Evolutionary conservation across 2,329 filamentous ascomycete genomes (phyloP).

Genomic region (Aspergillus sp.): DNA sequence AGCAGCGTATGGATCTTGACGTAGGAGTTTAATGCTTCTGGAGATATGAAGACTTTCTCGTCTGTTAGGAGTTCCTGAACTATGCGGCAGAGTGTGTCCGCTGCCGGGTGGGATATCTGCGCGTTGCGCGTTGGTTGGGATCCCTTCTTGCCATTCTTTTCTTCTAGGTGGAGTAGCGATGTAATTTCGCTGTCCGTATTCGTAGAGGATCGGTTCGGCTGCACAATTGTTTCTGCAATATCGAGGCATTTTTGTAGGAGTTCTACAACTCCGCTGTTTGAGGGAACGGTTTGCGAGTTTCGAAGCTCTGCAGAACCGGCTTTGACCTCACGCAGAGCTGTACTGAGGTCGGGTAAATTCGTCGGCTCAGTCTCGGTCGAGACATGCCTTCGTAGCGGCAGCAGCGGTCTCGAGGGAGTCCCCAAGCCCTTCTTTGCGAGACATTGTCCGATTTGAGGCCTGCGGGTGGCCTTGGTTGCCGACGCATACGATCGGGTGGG

Average conservation of each 20-base stretch:
- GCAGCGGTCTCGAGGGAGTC: conserved; percentile 3
- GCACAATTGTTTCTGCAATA: conserved; percentile 32
- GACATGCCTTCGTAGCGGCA: conserved; percentile 15
- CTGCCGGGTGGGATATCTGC: conserved; percentile 35
- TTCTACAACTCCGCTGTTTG: conserved; percentile 34
- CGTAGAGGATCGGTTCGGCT: conserved; percentile 24
- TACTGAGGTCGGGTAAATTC: conserved; percentile 16
- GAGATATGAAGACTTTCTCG: conserved; percentile 77
- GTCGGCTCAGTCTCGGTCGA: conserved; percentile 16
- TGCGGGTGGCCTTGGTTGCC: conserved; percentile 11
- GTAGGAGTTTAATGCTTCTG: conserved; percentile 70
- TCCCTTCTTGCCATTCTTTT: conserved; percentile 32
- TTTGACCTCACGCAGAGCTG: conserved; percentile 32
- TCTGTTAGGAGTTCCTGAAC: conserved; percentile 72
- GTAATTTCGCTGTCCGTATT: conserved; percentile 39
- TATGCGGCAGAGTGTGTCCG: conserved; percentile 50
- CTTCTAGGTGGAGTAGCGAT: conserved; percentile 42
- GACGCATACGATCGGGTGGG: conserved; percentile 23
- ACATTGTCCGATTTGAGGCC: conserved; percentile 17
- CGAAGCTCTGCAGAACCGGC: conserved; percentile 30
- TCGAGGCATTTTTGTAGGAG: conserved; percentile 37
- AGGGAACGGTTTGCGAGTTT: conserved; percentile 31
- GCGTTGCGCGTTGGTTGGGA: conserved; percentile 27
- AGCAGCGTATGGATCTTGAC: conserved; percentile 74
- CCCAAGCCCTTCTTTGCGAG: conserved; percentile 14